Base-by-base conservation (phyloP, 805 yeast genomes). In the Tetrapisispora nanseiensis region DNA sequence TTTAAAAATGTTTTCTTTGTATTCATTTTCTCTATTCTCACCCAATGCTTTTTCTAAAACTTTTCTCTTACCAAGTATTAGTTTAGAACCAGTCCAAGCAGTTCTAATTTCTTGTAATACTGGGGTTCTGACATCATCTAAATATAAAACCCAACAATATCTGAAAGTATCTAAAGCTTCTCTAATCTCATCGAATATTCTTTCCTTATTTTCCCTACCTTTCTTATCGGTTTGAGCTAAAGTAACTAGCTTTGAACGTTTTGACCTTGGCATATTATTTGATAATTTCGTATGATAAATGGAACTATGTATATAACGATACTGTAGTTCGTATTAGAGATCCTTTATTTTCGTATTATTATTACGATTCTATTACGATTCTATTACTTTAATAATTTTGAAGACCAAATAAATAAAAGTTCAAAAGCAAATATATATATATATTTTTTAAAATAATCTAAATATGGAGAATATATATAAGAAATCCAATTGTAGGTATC, bases 211-310 rank as follows among this genome's bases (percentile, higher is more conserved):
- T 55, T 86, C 97, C 51, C 81, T 80, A 39, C 96, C 96, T 62
- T 92, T 92, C 67, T 87, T 92, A 53, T 87, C 97, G 49, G 97
- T 90, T 61, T 90, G 90, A 30, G 99, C 92, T 54, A 92, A 72
- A 12, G 97, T 85, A 47, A 92, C 95, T 54, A 89, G 80, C 79
- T 86, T 92, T 52, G 96, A 82, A 76, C 97, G 90, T 64, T 80
- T 89, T 29, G 97, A 87, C 75, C 95, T 86, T 48, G 98, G 97
- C 98, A 90, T 90, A n/a, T n/a, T n/a, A n/a, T n/a, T n/a, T n/a
- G n/a, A n/a, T n/a, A n/a, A n/a, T n/a, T n/a, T n/a, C n/a, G n/a
- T n/a, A n/a, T n/a, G n/a, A n/a, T n/a, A n/a, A n/a, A n/a, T n/a
- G n/a, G n/a, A n/a, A n/a, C n/a, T n/a, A n/a, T n/a, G n/a, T n/a